phyloP scores from a whole-genome alignment of 495 filamentous ascomycete genomes.

The Penicillium desertorum region DNA sequence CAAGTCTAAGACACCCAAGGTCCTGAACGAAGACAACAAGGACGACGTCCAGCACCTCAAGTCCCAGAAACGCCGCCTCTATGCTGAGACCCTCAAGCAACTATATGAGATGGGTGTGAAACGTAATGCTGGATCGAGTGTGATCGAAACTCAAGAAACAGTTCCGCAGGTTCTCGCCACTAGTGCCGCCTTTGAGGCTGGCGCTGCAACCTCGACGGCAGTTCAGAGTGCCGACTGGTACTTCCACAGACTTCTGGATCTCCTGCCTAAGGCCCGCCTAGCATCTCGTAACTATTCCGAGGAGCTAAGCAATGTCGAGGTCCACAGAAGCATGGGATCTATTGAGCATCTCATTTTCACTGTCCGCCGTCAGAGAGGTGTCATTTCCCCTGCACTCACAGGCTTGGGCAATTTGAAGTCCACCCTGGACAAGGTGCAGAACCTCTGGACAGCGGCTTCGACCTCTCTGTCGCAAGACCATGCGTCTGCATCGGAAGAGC shows the following conservation, averaged over 20 bases:
- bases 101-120: constrained; percentile 87
- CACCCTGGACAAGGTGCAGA: constrained; percentile 38
- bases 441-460: constrained; percentile 43
- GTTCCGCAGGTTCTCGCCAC: constrained; percentile 65
- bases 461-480: constrained; percentile 31
- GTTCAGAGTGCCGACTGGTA: constrained; percentile 59
- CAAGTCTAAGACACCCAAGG: constrained; percentile 74
- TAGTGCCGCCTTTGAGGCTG: constrained; percentile 35
- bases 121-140: constrained; percentile 67
- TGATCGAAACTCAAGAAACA: constrained; percentile 69
- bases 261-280: constrained; percentile 65
- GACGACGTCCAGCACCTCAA: constrained; percentile 81
- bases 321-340: constrained; percentile 73
- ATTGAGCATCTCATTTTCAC: constrained; percentile 77
- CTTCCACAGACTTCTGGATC: constrained; percentile 73
- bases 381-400: constrained; percentile 46
- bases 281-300: constrained; percentile 70
- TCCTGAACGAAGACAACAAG: constrained; percentile 79
- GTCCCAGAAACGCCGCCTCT: constrained; percentile 83
- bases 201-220: constrained; percentile 21
- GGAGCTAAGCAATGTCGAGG: constrained; percentile 76
- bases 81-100: constrained; percentile 78
- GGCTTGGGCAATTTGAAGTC: constrained; percentile 38
- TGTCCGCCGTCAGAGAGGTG: constrained; percentile 63
- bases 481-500: constrained; percentile 21